Percentiles rank a stretch among this genome's conserved stretches.
Conservation (phyloP, 2,329 filamentous ascomycete species). For the Cordyceps militaris region DNA sequence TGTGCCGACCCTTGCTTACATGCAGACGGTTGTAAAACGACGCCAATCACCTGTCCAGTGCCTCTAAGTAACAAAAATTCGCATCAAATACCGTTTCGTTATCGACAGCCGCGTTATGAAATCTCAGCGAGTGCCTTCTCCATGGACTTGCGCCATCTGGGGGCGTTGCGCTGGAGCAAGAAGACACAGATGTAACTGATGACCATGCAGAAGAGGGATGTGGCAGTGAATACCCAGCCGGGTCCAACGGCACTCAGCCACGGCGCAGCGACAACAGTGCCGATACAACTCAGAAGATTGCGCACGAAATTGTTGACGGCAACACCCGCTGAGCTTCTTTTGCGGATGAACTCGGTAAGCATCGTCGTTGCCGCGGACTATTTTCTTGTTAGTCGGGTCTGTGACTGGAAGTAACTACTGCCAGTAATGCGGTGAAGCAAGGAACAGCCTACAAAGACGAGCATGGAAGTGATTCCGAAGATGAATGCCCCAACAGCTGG, state of each 20-base stretch:
- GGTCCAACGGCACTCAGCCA: slow-evolving; percentile 64
- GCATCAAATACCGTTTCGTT: no score
- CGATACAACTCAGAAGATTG: slow-evolving; percentile 71
- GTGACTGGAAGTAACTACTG: no score
- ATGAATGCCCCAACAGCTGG: slow-evolving; percentile 60
- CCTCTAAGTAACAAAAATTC: no score
- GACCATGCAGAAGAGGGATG: slow-evolving; percentile 6
- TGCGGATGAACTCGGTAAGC: slow-evolving; percentile 78
- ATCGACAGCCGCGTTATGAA: no score
- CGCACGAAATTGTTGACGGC: slow-evolving; percentile 76
- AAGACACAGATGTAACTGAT: slow-evolving; percentile 7
- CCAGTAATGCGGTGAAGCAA: background rate
- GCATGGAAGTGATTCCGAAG: slow-evolving; percentile 68
- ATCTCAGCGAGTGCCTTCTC: background rate
- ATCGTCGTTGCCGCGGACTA: slow-evolving; percentile 64
- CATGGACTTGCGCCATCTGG: slow-evolving; percentile 10
- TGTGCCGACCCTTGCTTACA: no score
- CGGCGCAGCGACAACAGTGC: slow-evolving; percentile 61
- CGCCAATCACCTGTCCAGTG: no score
- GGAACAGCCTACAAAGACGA: slow-evolving; percentile 55
- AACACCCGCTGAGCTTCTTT: slow-evolving; percentile 62
- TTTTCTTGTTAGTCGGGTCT: slow-evolving; percentile 11
- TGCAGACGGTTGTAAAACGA: no score
- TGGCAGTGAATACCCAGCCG: slow-evolving; percentile 66
- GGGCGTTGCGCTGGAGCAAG: slow-evolving; percentile 4